phyloP scores from a whole-genome alignment of 192 early-diverging fungal genomes.

The Paraglomus brasilianum region DNA sequence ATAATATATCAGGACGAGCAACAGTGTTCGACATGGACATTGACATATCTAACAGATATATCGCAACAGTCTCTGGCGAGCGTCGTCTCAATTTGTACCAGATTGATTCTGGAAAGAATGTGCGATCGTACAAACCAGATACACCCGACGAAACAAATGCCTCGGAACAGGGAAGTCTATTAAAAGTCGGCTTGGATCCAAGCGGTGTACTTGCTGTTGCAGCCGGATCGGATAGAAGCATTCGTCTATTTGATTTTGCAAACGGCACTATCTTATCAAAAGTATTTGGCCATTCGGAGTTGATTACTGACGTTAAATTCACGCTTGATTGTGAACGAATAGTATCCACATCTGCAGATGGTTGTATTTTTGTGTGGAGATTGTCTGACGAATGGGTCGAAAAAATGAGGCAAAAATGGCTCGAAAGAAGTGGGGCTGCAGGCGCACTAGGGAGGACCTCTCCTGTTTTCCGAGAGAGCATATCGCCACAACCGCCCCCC shows the following conservation, averaged over 20 bases:
- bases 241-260: slow-evolving; percentile 70
- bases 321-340: slow-evolving; percentile 49
- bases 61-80: slow-evolving; percentile 70
- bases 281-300: slow-evolving; percentile 66
- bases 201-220: slow-evolving; percentile 65
- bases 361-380: slow-evolving; percentile 76
- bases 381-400: slow-evolving; percentile 48
- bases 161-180: slow-evolving; percentile 53
- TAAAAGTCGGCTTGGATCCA: slow-evolving; percentile 67
- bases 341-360: slow-evolving; percentile 70
- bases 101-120: slow-evolving; percentile 64
- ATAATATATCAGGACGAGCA: slow-evolving; percentile 66
- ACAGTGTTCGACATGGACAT: slow-evolving; percentile 75
- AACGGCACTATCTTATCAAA: slow-evolving; percentile 60
- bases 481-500: not conserved
- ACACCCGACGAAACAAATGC: slow-evolving; percentile 46
- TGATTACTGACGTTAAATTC: slow-evolving; percentile 71
- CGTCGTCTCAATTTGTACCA: slow-evolving; percentile 61
- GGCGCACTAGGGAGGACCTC: not conserved
- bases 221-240: slow-evolving; percentile 63
- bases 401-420: slow-evolving; percentile 29
- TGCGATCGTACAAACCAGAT: slow-evolving; percentile 59
- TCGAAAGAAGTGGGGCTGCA: slow-evolving; percentile 17
- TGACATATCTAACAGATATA: slow-evolving; percentile 51
- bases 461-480: not conserved